phyloP scores from a whole-genome alignment of 352 stramenopile species.

The Phytopythium montanum region DNA sequence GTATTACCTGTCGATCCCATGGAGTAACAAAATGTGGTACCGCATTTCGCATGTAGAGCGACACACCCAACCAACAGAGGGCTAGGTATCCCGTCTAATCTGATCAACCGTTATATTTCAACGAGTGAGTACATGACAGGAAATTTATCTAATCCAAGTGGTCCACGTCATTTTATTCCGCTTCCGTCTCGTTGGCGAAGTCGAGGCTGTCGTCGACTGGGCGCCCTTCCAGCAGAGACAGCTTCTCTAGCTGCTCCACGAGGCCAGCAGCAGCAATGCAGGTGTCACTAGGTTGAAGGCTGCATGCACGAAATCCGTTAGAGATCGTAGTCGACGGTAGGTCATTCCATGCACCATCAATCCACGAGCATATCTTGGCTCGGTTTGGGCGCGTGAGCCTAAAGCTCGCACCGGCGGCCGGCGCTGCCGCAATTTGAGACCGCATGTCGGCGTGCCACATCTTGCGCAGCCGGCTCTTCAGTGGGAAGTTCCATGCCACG shows the following conservation, averaged over 20 bases:
- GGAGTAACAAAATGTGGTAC: too few species aligned
- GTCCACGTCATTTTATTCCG: too few species aligned
- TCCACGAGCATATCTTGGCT: background rate
- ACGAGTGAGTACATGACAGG: too few species aligned
- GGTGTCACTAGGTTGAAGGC: background rate
- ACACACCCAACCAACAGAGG: too few species aligned
- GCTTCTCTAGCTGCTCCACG: background rate
- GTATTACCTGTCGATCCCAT: too few species aligned
- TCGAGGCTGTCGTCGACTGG: background rate
- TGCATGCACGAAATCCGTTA: background rate
- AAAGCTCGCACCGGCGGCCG: background rate
- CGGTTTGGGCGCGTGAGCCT: background rate
- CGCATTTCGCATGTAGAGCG: too few species aligned
- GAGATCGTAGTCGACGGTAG: background rate
- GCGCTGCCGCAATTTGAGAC: background rate
- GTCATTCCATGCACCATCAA: background rate
- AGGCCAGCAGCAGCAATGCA: background rate
- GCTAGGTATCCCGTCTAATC: too few species aligned
- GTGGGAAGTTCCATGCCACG: slow-evolving; percentile 1
- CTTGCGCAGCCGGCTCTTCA: background rate
- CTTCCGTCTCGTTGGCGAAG: too few species aligned
- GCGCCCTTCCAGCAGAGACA: background rate
- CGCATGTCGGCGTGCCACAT: background rate
- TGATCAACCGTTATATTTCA: too few species aligned
- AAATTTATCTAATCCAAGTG: too few species aligned